phyloP scores from a whole-genome alignment of 139 green algal species.

The Cymbomonas tetramitiformis region DNA sequence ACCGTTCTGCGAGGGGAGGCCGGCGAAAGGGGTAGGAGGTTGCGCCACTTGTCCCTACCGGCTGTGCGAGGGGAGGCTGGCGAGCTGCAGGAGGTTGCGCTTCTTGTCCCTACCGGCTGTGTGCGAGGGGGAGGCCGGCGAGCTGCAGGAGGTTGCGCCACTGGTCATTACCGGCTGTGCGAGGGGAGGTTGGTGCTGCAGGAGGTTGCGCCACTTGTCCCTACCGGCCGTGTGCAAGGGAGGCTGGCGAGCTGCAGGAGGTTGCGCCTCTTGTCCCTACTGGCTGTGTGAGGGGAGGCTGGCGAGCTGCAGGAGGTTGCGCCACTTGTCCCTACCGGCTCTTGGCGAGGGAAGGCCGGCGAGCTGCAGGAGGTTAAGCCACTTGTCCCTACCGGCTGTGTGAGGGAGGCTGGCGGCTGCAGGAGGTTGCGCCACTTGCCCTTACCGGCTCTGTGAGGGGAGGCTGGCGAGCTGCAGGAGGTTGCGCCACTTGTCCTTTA shows the following conservation, averaged over 20 bases:
- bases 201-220: no score
- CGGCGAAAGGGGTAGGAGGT: no score
- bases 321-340: constrained; percentile 50
- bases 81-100: constrained; percentile 50
- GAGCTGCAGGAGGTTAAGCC: constrained; percentile 50
- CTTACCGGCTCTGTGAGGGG: constrained; percentile 15
- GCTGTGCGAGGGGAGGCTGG: constrained; percentile 24
- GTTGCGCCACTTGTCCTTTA: constrained; percentile 62
- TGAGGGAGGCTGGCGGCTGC: constrained; percentile 30
- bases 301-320: constrained; percentile 48
- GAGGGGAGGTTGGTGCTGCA: constrained; percentile 30
- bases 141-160: constrained; percentile 55
- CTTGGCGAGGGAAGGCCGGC: constrained; percentile 27
- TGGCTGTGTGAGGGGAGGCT: constrained; percentile 22
- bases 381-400: constrained; percentile 45
- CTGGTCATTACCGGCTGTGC: no score
- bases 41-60: no score
- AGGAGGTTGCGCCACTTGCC: constrained; percentile 61
- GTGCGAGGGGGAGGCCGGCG: constrained; percentile 33
- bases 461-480: constrained; percentile 39
- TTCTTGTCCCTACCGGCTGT: constrained; percentile 66
- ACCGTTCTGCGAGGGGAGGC: no score
- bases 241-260: no score
- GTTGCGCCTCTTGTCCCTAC: no score
- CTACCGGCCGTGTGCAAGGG: no score